Evolutionary conservation across 78 protist genomes (phyloP).

Genomic region (Dictyostelium firmibasis): DNA sequence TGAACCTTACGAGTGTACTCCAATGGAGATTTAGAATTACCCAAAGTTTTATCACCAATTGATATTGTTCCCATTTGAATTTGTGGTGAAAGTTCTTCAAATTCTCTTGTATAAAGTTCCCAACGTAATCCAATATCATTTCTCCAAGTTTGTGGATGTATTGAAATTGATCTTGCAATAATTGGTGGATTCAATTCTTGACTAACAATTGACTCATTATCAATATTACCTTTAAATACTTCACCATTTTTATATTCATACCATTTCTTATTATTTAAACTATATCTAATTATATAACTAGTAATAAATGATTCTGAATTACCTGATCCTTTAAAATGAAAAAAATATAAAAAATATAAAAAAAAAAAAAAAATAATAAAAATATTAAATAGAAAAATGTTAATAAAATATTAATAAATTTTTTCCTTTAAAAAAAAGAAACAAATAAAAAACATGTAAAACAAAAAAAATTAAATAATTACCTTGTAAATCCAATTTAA

Average conservation of each 20-base stretch:
- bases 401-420: no score
- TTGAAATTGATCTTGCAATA: slow-evolving; percentile 4
- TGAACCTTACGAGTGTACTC: not conserved
- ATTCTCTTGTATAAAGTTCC: not conserved
- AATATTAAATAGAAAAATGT: no score
- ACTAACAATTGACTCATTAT: not conserved
- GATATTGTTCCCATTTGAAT: not conserved
- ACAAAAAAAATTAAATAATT: not conserved
- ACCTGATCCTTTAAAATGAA: not conserved
- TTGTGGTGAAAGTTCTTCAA: not conserved
- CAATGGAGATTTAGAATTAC: not conserved
- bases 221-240: slow-evolving; percentile 3
- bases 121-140: not conserved
- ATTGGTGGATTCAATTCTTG: not conserved
- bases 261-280: slow-evolving; percentile 18
- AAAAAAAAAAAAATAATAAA: no score
- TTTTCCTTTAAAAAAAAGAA: not conserved
- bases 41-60: not conserved
- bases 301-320: not conserved
- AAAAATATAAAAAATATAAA: no score
- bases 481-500: not conserved
- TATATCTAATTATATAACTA: not conserved
- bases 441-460: no score
- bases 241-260: not conserved
- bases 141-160: slow-evolving; percentile 10